Evolutionary conservation across 805 yeast genomes (phyloP).

Genomic region (Starmerella apicola): DNA sequence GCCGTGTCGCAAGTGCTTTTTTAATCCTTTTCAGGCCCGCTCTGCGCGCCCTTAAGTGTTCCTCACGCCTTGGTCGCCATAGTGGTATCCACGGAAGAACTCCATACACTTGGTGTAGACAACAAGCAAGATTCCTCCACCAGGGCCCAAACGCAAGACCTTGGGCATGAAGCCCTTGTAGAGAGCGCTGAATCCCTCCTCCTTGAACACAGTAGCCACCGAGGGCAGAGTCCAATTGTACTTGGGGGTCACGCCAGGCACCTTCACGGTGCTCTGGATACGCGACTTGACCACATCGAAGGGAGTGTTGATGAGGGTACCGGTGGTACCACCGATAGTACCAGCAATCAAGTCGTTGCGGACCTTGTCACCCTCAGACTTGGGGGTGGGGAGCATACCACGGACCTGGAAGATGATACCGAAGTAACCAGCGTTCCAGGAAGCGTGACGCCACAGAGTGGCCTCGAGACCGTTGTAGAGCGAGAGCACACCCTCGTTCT

Average conservation of each 20-base stretch:
- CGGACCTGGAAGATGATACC: constrained; percentile 88
- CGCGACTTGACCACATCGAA: constrained; percentile 93
- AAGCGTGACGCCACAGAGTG: constrained; percentile 90
- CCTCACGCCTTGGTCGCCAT: no score
- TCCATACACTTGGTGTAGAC: constrained; percentile 95
- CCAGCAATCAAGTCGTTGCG: constrained; percentile 84
- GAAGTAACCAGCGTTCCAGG: constrained; percentile 97
- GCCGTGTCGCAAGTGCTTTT: no score
- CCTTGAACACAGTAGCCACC: constrained; percentile 57
- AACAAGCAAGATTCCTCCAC: constrained; percentile 95
- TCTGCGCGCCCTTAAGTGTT: no score
- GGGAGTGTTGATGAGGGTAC: constrained; percentile 92
- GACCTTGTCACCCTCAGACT: constrained; percentile 59
- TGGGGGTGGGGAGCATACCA: constrained; percentile 63
- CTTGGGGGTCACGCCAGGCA: constrained; percentile 66
- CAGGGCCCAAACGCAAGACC: constrained; percentile 95
- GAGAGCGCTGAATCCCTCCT: constrained; percentile 85
- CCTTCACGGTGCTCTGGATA: constrained; percentile 62
- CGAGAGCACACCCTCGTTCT: constrained; percentile 66
- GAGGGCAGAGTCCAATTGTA: constrained; percentile 90
- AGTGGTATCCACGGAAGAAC: constrained; percentile 41
- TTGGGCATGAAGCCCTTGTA: constrained; percentile 96
- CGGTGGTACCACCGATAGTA: constrained; percentile 91
- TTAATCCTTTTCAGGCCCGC: no score
- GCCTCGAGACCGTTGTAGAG: constrained; percentile 93